Conservation (phyloP, 345 rosid genomes). For the Cochlearia excelsa region DNA sequence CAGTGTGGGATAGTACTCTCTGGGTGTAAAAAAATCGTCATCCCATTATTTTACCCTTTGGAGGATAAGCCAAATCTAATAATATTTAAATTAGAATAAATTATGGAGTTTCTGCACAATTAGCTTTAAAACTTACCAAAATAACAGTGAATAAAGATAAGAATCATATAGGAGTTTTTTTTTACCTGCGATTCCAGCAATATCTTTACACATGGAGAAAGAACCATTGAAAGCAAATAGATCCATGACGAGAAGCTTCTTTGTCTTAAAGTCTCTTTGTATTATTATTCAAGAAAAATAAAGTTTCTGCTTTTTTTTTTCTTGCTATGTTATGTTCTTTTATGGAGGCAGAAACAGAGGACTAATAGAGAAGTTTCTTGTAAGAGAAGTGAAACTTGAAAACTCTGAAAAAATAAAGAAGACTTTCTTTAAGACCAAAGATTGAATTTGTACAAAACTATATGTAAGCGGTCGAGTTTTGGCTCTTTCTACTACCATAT, state of each 20-base stretch:
- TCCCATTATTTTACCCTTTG: too few species aligned
- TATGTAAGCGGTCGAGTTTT: slow-evolving; percentile 35
- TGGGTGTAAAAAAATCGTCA: too few species aligned
- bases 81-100: neutral
- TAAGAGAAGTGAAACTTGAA: neutral
- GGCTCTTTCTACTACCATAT: neutral
- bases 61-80: slow-evolving; percentile 18
- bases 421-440: slow-evolving; percentile 10
- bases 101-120: neutral
- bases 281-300: neutral
- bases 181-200: slow-evolving; percentile 66
- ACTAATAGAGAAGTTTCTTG: neutral
- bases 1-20: too few species aligned
- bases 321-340: slow-evolving; percentile 24
- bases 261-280: neutral
- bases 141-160: neutral
- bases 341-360: slow-evolving; percentile 1
- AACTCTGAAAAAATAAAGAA: neutral
- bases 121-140: slow-evolving; percentile 4
- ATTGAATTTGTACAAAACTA: slow-evolving; percentile 3
- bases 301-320: slow-evolving; percentile 10
- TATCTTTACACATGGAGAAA: slow-evolving; percentile 44
- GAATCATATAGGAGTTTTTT: neutral
- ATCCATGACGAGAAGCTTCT: slow-evolving; percentile 46
- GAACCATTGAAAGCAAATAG: slow-evolving; percentile 22